These are phyloP conservation scores for Penicillium coprophilum DNA, from an alignment of 495 filamentous ascomycete species.

Conservation along the genomic window DNA sequence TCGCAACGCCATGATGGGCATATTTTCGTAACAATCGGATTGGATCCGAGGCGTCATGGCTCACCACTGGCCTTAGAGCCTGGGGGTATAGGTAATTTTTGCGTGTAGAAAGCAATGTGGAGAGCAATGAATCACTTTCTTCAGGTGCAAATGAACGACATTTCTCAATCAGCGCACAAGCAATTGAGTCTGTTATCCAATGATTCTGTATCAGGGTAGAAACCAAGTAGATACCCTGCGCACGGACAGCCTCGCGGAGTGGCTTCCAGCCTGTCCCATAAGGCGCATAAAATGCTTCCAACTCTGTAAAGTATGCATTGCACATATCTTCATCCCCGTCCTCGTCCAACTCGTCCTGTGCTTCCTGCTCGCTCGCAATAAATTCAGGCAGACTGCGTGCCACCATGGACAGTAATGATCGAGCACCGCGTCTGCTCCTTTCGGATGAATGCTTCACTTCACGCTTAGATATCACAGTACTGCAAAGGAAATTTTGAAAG, in stretches of 20 bases:
- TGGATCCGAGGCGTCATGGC: conserved; percentile 24
- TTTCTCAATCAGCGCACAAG: conserved; percentile 37
- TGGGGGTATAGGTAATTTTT: conserved; percentile 31
- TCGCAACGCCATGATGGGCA: conserved; percentile 16
- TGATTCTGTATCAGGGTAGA: conserved; percentile 52
- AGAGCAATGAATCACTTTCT: conserved; percentile 39
- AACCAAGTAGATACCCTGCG: conserved; percentile 64
- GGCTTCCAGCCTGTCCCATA: conserved; percentile 61
- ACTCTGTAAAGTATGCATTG: conserved; percentile 60
- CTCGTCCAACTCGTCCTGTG: conserved; percentile 53
- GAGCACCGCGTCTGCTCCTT: conserved; percentile 29
- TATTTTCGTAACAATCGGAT: conserved; percentile 37
- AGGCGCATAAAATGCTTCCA: conserved; percentile 59
- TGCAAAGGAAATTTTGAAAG: conserved; percentile 41
- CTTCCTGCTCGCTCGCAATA: conserved; percentile 58
- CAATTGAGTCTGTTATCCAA: conserved; percentile 38
- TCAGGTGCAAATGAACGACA: conserved; percentile 37
- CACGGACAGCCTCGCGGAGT: conserved; percentile 61
- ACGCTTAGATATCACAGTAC: conserved; percentile 25
- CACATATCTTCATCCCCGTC: conserved; percentile 48
- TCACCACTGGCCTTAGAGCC: conserved; percentile 29
- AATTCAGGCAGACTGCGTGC: conserved; percentile 62
- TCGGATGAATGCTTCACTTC: neutral
- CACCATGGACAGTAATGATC: conserved; percentile 66
- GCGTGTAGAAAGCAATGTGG: conserved; percentile 32